phyloP scores from a whole-genome alignment of 257 asterid genomes.

The Nicotiana attenuata region DNA sequence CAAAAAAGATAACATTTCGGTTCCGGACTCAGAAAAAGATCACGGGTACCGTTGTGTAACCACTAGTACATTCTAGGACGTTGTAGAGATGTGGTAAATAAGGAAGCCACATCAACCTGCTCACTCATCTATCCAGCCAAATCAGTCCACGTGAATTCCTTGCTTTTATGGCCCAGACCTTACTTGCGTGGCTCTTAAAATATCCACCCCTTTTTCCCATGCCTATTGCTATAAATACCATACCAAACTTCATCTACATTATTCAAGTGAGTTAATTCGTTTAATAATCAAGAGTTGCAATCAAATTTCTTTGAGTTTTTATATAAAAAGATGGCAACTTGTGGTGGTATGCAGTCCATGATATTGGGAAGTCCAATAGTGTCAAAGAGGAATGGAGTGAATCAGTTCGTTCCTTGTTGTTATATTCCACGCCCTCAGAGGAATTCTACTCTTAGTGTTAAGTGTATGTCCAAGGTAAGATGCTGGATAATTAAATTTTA shows the following conservation, averaged over 20 bases:
- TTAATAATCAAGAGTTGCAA: no score
- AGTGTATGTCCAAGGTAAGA: slow-evolving; percentile 40
- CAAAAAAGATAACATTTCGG: no score
- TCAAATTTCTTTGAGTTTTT: not conserved
- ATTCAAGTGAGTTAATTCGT: no score
- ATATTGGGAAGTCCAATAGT: slow-evolving; percentile 18
- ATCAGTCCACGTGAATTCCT: slow-evolving; percentile 19
- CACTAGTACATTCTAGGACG: not conserved
- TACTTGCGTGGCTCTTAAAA: slow-evolving; percentile 21
- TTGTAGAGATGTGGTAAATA: not conserved
- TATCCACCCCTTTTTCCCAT: slow-evolving; percentile 20
- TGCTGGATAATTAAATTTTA: no score
- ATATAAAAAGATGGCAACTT: slow-evolving; percentile 11
- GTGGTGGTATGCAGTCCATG: slow-evolving; percentile 20
- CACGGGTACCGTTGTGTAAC: no score
- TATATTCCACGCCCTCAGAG: slow-evolving; percentile 15
- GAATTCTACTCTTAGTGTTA: slow-evolving; percentile 30
- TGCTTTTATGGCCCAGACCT: not conserved
- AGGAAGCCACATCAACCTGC: not conserved
- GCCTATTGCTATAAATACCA: slow-evolving; percentile 20
- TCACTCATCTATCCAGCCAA: not conserved
- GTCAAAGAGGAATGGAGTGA: not conserved
- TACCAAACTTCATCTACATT: not conserved
- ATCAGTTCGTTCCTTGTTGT: slow-evolving; percentile 12
- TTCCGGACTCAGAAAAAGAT: no score